Conservation (phyloP, 1,284 basidiomycete species). For the Fereydounia khargensis region DNA sequence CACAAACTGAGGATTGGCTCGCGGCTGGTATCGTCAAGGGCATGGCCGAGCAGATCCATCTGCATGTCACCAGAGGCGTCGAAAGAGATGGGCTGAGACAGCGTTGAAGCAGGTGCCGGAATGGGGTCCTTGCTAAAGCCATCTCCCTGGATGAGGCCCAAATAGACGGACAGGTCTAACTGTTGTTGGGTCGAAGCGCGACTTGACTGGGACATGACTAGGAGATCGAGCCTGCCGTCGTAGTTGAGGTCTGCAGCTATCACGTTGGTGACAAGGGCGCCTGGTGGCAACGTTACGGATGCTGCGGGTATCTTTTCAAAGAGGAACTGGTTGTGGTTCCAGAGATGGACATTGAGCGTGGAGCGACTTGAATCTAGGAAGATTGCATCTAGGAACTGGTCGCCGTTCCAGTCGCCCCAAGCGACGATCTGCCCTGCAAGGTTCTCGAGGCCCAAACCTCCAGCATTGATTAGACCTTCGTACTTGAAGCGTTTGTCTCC, state of each 20-base stretch:
- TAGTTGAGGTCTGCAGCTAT: constrained; percentile 90
- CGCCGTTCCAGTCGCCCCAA: constrained; percentile 90
- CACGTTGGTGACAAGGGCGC: constrained; percentile 65
- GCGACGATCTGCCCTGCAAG: constrained; percentile 73
- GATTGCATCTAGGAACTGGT: constrained; percentile 75
- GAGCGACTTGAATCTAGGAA: constrained; percentile 71
- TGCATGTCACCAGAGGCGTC: constrained; percentile 84
- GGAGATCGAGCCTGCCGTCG: constrained; percentile 82
- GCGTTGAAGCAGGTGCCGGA: constrained; percentile 66
- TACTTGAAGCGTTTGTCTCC: constrained; percentile 71
- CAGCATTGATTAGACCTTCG: constrained; percentile 78
- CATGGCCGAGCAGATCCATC: constrained; percentile 78
- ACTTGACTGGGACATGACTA: constrained; percentile 67
- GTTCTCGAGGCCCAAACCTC: constrained; percentile 70
- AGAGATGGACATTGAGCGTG: constrained; percentile 72
- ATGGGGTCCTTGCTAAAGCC: constrained; percentile 53
- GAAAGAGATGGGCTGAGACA: constrained; percentile 78
- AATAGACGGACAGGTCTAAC: constrained; percentile 22
- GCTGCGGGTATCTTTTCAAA: constrained; percentile 64
- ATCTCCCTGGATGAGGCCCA: constrained; percentile 22
- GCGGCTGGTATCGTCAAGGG: constrained; percentile 11
- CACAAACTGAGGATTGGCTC: constrained; percentile 39
- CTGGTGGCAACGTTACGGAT: constrained; percentile 37
- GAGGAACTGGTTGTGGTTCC: constrained; percentile 70
- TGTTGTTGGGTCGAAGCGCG: not conserved